Base-by-base conservation (phyloP, 2,329 filamentous ascomycete genomes). In the Fusarium sp. region DNA sequence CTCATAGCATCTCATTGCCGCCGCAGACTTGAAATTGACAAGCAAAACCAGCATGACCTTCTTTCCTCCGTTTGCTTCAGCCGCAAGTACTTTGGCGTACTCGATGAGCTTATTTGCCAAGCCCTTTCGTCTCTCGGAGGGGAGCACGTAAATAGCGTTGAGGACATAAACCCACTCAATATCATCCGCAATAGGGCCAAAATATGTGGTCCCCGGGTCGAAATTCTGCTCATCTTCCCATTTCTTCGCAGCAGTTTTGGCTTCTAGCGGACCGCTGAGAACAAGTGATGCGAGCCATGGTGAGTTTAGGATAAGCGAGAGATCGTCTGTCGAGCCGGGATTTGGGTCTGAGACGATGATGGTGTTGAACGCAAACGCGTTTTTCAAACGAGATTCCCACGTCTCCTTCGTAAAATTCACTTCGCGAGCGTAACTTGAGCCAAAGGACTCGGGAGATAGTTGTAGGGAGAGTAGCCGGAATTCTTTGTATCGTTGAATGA, bases 201-300 rank as follows among this genome's bases (percentile, higher is more conserved):
- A 61, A 4, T 54, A 16, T 10, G 11, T 18, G 1, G 3, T 56
- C 8, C 50, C 21, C 2, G 57, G 31, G 1, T 48, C 33, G 4
- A 71, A 46, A 1, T 59, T 35, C 15, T 58, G 56, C 0, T 20
- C 23, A 10, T 60, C 29, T 10, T 50, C 53, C 16, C 62, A 69
- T 1, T 12, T 35, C 15, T 48, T 59, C 0, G 47, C 38, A 0
- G 58, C 63, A 0, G 47, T 56, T 16, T 49, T 47, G 18, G 57
- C 38, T 12, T 60, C 42, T 1, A 72, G 33, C 1, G 69, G 66
- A 12, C 69, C 69, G 0, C 57, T 29, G 2, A 70, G 11, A 1
- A 62, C 56, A 12, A 72, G 63, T 7, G 63, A 55, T 3, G 43
- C 69, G 10, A 68, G 43, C 66, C 66, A 72, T 10, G 65, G 63